These are phyloP conservation scores for Dothideomycetes sp. DNA, from an alignment of 2,329 filamentous ascomycete species.

Conservation along the genomic window DNA sequence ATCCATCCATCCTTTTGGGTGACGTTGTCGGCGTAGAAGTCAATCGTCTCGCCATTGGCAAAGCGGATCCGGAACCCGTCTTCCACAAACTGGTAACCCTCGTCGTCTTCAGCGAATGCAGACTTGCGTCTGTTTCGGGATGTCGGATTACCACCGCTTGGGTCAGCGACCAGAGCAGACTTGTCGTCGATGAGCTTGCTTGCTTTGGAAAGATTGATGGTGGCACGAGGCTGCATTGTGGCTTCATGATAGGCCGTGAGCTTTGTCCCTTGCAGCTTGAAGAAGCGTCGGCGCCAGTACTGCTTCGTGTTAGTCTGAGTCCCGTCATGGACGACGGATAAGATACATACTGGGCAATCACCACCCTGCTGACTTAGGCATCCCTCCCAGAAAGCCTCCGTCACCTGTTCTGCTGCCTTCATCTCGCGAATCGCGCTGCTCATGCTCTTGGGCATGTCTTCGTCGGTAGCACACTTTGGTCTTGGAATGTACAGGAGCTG, in stretches of 20 bases:
- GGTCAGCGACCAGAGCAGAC: constrained; percentile 69
- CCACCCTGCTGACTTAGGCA: constrained; percentile 92
- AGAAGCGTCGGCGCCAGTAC: constrained; percentile 97
- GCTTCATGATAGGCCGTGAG: constrained; percentile 94
- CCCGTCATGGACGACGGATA: constrained; percentile 14
- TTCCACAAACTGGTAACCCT: constrained; percentile 99
- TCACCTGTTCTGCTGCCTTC: constrained; percentile 74
- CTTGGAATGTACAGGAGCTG: constrained; percentile 92
- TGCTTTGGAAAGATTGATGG: constrained; percentile 91
- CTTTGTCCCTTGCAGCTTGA: constrained; percentile 83
- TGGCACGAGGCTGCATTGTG: constrained; percentile 87
- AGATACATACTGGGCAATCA: constrained; percentile 74
- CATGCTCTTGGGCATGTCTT: constrained; percentile 99
- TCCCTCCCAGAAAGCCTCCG: constrained; percentile 68
- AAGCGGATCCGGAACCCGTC: constrained; percentile 98
- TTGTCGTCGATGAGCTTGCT: constrained; percentile 90
- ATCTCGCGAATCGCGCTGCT: constrained; percentile 90
- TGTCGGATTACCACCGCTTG: constrained; percentile 58
- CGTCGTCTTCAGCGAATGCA: constrained; percentile 94
- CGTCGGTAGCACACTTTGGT: constrained; percentile 74
- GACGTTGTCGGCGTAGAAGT: constrained; percentile 89
- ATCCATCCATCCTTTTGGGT: constrained; percentile 92
- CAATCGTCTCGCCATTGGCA: constrained; percentile 94
- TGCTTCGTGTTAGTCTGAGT: constrained; percentile 25
- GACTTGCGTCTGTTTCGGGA: constrained; percentile 67